phyloP scores from a whole-genome alignment of 441 rosid species.

The Euphorbia schlechtendalii region DNA sequence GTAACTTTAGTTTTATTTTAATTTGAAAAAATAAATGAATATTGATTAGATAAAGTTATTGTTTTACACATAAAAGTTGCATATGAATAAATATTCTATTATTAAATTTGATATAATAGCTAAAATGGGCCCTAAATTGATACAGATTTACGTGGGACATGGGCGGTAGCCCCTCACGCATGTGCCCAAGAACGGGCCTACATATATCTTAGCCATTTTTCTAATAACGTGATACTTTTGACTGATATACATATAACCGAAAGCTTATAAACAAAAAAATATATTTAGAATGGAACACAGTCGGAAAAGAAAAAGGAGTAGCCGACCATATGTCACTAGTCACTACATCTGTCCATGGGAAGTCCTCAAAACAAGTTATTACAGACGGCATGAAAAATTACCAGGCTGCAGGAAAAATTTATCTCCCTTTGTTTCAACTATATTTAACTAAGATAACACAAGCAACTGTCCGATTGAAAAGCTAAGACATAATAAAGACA shows the following conservation, averaged over 20 bases:
- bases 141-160: no score
- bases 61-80: no score
- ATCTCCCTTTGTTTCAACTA: background rate
- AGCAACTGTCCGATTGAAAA: background rate
- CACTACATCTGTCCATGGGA: background rate
- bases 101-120: no score
- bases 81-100: no score
- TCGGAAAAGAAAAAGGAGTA: background rate
- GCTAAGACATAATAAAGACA: background rate
- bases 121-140: no score
- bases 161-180: no score
- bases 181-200: no score
- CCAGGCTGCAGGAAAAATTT: background rate
- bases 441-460: no score
- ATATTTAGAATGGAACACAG: background rate
- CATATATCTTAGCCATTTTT: no score
- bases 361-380: background rate
- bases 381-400: background rate
- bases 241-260: background rate
- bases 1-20: no score
- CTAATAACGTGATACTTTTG: background rate
- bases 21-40: no score
- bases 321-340: background rate
- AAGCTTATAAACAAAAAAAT: background rate
- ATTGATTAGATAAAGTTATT: no score